phyloP scores from a whole-genome alignment of 1,284 basidiomycete genomes.

The Leccinum subspadiceum region DNA sequence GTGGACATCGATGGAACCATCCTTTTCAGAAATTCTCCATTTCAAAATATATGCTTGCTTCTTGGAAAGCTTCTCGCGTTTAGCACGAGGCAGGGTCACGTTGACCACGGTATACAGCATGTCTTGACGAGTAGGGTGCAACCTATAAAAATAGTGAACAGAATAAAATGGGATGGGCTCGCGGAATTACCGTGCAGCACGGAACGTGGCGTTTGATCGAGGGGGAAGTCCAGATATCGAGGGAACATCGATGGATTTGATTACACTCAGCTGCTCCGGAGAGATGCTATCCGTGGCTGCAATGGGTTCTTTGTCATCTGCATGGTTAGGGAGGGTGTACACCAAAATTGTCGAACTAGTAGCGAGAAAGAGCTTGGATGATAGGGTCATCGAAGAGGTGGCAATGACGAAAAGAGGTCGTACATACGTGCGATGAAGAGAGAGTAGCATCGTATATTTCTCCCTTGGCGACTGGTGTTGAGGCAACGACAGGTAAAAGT shows the following conservation, averaged over 20 bases:
- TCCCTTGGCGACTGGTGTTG: conserved; percentile 52
- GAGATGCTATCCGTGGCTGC: conserved; percentile 39
- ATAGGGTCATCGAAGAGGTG: conserved; percentile 7
- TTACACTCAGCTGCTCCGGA: conserved; percentile 40
- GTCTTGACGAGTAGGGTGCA: conserved; percentile 54
- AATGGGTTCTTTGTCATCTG: conserved; percentile 10
- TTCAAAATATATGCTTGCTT: conserved; percentile 62
- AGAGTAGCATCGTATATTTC: conserved; percentile 77
- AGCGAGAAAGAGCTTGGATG: conserved; percentile 56
- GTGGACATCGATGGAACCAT: conserved; percentile 33
- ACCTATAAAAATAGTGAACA: conserved; percentile 41
- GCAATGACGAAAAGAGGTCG: neutral
- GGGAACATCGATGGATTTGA: conserved; percentile 56
- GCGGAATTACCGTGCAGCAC: conserved; percentile 61
- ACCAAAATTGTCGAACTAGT: conserved; percentile 63
- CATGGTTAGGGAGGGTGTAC: conserved; percentile 45
- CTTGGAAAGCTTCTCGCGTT: conserved; percentile 51
- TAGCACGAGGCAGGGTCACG: conserved; percentile 54
- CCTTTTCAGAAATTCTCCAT: conserved; percentile 56
- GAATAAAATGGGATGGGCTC: neutral
- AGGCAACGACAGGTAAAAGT: conserved; percentile 46
- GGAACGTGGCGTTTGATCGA: conserved; percentile 57
- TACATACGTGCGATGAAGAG: conserved; percentile 49
- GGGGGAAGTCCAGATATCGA: conserved; percentile 44
- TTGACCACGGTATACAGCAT: conserved; percentile 78